Evolutionary conservation across 108 stramenopile genomes (phyloP), one percentile per base, ranked within the genome.

Genomic region (Stephanodiscus minutulus): DNA sequence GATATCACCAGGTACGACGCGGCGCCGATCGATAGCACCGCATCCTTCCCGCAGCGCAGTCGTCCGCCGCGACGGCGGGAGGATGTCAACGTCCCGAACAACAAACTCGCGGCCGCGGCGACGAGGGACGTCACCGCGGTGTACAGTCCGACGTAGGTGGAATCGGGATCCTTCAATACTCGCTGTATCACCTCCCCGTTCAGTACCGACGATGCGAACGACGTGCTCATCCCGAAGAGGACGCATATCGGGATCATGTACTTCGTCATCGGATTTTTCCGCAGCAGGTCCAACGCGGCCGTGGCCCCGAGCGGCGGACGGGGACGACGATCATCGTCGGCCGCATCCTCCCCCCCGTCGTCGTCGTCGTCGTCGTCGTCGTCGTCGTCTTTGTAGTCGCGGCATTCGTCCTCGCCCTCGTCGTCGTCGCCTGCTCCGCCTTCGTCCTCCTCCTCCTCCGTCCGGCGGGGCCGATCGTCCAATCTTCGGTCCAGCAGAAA

Each of bases 171-270:
- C 47, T 72, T 28, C 33, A 91, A 63, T 29, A 81, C 90, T 0
- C 78, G 53, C 20, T 79, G 87, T 12, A 89, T 73, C 0, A 95
- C 93, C 58, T 95, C 66, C 0, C 89, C 91, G 64, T 88, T 91
- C 35, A 95, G 83, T 54, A 89, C 88, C 20, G 87, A 81, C 25
- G 75, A 85, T 25, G 86, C 18, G 78, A 92, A 95, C 36, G 91
- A 79, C 20, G 84, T 67, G 37, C 87, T 57, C 24, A 95, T 79
- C 10, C 91, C 94, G 81, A 91, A 92, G 11, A 82, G 77, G 21
- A 86, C 83, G 72, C 89, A 91, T 27, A 91, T 48, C 17, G 87
- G 87, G 49, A 90, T 72, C 81, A 95, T 85, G 59, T 87, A 88
- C 63, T 87, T 87, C 90, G 90, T 88, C 76, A 88, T 91, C n/a